Conservation (phyloP, 495 filamentous ascomycete species). For the Neurospora sp. region DNA sequence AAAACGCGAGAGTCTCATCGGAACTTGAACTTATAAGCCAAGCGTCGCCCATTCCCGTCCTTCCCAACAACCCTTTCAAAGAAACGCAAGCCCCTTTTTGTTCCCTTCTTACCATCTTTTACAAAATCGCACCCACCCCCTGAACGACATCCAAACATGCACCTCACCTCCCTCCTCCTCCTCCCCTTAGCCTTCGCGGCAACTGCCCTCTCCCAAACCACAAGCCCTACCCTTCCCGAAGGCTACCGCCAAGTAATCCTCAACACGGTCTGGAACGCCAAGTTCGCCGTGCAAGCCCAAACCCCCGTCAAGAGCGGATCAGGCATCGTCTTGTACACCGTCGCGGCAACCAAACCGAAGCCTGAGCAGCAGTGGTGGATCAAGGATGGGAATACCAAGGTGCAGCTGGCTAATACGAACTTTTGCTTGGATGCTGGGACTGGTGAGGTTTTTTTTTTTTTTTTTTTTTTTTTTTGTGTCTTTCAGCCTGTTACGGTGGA, state of each 20-base stretch:
- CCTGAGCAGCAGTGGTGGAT: slow-evolving; percentile 43
- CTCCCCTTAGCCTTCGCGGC: slow-evolving; percentile 34
- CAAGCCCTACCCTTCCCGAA: slow-evolving; percentile 11
- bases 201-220: slow-evolving; percentile 30
- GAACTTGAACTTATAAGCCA: neutral
- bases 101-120: neutral
- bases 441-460: neutral
- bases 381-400: slow-evolving; percentile 28
- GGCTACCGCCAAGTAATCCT: slow-evolving; percentile 41
- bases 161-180: slow-evolving; percentile 28
- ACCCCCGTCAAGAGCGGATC: slow-evolving; percentile 22
- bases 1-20: neutral
- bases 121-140: neutral
- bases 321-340: slow-evolving; percentile 31
- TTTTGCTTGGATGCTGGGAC: slow-evolving; percentile 42
- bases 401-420: slow-evolving; percentile 34
- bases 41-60: neutral
- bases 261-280: slow-evolving; percentile 39
- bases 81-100: no score
- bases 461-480: no score
- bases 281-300: slow-evolving; percentile 40
- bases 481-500: no score
- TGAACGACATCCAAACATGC: slow-evolving; percentile 14
- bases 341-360: slow-evolving; percentile 27
- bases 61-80: neutral